phyloP scores from a whole-genome alignment of 768 basidiomycete species.

The Ephemerocybe angulata region DNA sequence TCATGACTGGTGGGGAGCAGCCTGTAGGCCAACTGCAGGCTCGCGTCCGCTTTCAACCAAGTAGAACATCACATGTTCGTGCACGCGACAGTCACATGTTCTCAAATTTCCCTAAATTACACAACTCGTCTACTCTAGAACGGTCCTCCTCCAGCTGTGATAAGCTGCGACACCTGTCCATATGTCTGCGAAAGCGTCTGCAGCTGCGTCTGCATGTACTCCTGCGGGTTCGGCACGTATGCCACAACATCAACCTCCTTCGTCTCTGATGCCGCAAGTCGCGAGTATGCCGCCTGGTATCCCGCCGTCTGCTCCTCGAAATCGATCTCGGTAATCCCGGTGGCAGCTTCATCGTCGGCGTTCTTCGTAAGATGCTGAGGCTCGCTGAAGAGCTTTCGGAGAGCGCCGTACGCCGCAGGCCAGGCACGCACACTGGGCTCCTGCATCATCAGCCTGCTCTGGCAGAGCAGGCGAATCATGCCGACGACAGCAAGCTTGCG shows the following conservation, averaged over 20 bases:
- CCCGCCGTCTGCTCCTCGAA: slow-evolving; percentile 87
- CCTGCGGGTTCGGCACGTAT: slow-evolving; percentile 54
- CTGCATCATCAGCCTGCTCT: slow-evolving; percentile 66
- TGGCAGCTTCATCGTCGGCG: slow-evolving; percentile 45
- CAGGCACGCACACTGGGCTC: slow-evolving; percentile 63
- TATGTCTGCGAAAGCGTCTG: too few relatives aligned
- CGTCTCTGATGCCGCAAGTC: slow-evolving; percentile 77
- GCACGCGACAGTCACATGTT: slow-evolving; percentile 9
- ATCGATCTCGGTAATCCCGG: slow-evolving; percentile 73
- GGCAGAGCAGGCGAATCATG: slow-evolving; percentile 71
- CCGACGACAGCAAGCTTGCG: slow-evolving; percentile 84
- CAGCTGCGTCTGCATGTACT: slow-evolving; percentile 48
- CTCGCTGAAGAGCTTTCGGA: slow-evolving; percentile 74
- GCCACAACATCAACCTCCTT: slow-evolving; percentile 56
- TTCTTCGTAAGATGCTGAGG: slow-evolving; percentile 61
- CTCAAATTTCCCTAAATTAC: too few relatives aligned
- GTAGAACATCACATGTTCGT: slow-evolving; percentile 2
- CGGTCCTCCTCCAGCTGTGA: too few relatives aligned
- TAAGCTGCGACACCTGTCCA: too few relatives aligned
- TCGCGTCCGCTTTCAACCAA: neutral
- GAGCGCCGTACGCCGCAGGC: slow-evolving; percentile 63
- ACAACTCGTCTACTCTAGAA: too few relatives aligned
- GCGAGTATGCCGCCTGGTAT: slow-evolving; percentile 93
- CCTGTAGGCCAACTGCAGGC: neutral
- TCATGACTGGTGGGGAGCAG: neutral